Percentiles rank a stretch among this genome's conserved stretches.
These are phyloP conservation scores for Podaxis pistillaris DNA, from an alignment of 768 basidiomycete genomes.

Conservation along the genomic window DNA sequence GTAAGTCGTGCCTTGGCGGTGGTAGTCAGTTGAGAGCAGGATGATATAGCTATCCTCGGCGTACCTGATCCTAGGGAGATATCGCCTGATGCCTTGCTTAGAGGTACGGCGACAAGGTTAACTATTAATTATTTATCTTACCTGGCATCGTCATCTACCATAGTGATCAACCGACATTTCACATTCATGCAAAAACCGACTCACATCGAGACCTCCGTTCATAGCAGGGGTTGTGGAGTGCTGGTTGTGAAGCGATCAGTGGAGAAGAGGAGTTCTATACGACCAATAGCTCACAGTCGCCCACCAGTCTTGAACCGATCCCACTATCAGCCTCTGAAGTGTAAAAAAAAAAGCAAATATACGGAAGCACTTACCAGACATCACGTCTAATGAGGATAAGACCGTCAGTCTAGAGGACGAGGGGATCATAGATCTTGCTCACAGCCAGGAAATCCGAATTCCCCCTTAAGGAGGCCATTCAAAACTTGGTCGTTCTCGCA, in stretches of 20 bases:
- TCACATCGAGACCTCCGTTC: conserved; percentile 61
- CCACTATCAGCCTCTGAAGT: neutral
- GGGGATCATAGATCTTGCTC: conserved; percentile 18
- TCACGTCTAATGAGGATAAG: conserved; percentile 32
- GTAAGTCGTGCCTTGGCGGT: conserved; percentile 38
- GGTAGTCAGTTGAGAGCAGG: neutral
- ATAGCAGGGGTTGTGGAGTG: conserved; percentile 51
- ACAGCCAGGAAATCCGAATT: conserved; percentile 70
- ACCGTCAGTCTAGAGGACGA: neutral
- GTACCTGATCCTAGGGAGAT: neutral
- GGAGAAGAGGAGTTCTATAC: neutral
- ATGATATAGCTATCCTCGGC: neutral
- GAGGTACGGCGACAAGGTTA: no score
- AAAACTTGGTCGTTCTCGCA: conserved; percentile 62
- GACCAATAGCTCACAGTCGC: conserved; percentile 44
- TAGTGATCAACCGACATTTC: neutral
- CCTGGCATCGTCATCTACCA: conserved; percentile 73
- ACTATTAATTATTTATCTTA: conserved; percentile 3
- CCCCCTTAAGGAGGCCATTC: conserved; percentile 62
- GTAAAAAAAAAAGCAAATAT: neutral
- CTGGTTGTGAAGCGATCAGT: conserved; percentile 15
- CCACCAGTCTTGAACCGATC: conserved; percentile 50
- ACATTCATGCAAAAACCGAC: conserved; percentile 17
- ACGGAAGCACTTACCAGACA: conserved; percentile 36
- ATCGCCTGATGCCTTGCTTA: conserved; percentile 29